Conservation (phyloP, 345 rosid species). For the Lepidium sativum region DNA sequence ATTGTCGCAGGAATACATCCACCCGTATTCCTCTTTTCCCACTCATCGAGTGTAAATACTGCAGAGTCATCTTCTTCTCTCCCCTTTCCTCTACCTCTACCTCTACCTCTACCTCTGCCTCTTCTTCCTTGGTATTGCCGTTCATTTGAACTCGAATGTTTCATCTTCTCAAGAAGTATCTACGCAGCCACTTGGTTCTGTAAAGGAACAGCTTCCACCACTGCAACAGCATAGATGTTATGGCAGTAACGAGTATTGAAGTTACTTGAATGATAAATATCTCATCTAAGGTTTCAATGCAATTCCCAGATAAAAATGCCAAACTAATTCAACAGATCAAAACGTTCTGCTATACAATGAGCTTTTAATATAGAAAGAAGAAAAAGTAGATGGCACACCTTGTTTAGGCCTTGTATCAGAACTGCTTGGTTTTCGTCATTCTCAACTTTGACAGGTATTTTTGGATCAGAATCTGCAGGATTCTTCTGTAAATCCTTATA, state of each 20-base stretch:
- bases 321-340: neutral
- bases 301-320: neutral
- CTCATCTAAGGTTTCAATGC: neutral
- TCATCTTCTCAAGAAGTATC: constrained; percentile 80
- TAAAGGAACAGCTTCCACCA: constrained; percentile 56
- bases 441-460: constrained; percentile 24
- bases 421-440: constrained; percentile 48
- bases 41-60: constrained; percentile 60
- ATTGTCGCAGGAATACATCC: constrained; percentile 24
- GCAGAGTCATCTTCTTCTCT: constrained; percentile 52
- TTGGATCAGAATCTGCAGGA: constrained; percentile 27
- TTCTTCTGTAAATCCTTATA: constrained; percentile 14
- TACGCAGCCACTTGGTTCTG: constrained; percentile 96
- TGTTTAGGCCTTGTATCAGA: constrained; percentile 58
- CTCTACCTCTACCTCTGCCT: constrained; percentile 44
- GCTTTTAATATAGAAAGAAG: neutral
- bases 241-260: neutral
- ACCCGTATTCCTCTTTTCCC: constrained; percentile 52
- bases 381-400: constrained; percentile 37
- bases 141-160: constrained; percentile 32
- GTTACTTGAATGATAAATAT: neutral
- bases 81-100: constrained; percentile 48
- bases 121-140: constrained; percentile 38
- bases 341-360: neutral
- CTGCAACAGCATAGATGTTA: constrained; percentile 31